Base-by-base conservation (phyloP, 768 basidiomycete genomes). In the Rickenella mellea region DNA sequence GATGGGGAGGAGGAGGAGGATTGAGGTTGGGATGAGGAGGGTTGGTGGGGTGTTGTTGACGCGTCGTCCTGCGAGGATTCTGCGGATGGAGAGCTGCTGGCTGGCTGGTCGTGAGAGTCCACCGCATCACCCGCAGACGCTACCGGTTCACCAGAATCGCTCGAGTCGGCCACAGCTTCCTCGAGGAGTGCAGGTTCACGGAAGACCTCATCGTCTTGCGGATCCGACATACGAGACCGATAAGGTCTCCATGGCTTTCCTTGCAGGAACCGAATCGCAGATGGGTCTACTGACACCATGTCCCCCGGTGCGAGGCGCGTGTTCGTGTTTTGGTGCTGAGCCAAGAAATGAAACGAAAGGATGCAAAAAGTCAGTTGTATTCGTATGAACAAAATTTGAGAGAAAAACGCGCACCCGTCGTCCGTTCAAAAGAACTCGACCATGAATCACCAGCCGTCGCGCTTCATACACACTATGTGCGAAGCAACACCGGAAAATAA, bases 241-340 rank as follows among this genome's bases (percentile, higher is more conserved):
- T n/a, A n/a, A n/a, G n/a, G n/a, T n/a, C n/a, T n/a, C n/a, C n/a
- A n/a, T 10, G 61, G 45, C 39, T 65, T 69, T 3, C 41, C 27
- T 45, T 62, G 65, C 45, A 93, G 68, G 62, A 93, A 85, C 5
- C 78, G 70, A 27, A 96, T 88, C 11, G 80, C 80, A 11, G 62
- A 55, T 0, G 91, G 90, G 48, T 96, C 76, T 20, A 98, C 88
- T 7, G 90, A 78, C 35, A 97, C 74, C 78, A 98, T 82, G 57
- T 98, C 94, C 6, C 94, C 94, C 7, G 94, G 94, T 30, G 89
- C 83, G 19, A 97, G 69, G 30, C 89, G 79, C 11, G 83, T 85
- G 55, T 91, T 92, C 17, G 92, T 76, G 48, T 91, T 77, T 43
- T 71, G 73, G 53, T 91, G 80, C 92, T 97, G 51, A 9, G 20